Evolutionary conservation across 257 asterid genomes (phyloP), one percentile per base, ranked within the genome.

Genomic region (Cynanchum wilfordii): DNA sequence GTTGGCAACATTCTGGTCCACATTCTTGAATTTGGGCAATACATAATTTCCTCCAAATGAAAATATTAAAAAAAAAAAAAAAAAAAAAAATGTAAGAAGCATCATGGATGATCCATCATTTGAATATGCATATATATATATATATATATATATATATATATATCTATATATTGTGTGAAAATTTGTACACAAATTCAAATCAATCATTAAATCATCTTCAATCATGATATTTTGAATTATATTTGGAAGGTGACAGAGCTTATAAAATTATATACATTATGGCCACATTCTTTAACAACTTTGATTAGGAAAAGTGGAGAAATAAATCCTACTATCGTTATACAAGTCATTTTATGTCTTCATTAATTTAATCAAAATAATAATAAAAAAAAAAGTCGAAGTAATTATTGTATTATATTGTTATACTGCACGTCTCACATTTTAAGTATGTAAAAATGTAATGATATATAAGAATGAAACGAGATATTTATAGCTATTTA

Each of bases 211-310:
- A 40, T 38, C 44, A 38, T 38, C 72, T 63, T 52, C 78, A 72
- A 69, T 79, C 74, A 70, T 51, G 22, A 57, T 70, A 51, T 70
- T 38, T 33, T 62, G 66, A 66, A 40, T 36, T 72, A 59, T n/a
- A 17, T 10, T 16, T 12, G 2, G 19, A 24, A 22, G 40, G 25
- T 25, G 10, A 4, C 12, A n/a, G 1, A 8, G 13, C 19, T 33
- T 33, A 24, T 38, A 3, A 52, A n/a, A n/a, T 38, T 38, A 22
- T 16, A 65, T 16, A 66, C 57, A 44, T 52, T 56, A 11, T 19
- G 47, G 57, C 24, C 29, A 22, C 57, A 54, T 65, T 65, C 66
- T 10, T 22, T 20, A 19, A 27, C 13, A 49, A 49, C 54, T 12
- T 49, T 12, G 54, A 12, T 49, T 49, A 1, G 54, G 19, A 12